Evolutionary conservation across 106 monocot genomes (phyloP).

Genomic region (Chionographis japonica): DNA sequence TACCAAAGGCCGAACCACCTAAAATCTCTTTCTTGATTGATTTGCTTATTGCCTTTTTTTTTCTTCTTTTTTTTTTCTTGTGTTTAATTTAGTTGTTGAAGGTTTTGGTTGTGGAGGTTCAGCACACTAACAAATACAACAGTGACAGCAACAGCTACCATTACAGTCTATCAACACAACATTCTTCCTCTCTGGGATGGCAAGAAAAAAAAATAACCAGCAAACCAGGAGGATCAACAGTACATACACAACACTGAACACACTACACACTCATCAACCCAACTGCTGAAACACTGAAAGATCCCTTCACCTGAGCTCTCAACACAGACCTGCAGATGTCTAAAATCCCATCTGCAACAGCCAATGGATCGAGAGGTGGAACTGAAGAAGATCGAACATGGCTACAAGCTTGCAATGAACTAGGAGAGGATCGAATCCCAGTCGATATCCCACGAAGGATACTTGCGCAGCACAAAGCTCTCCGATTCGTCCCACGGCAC

Average conservation of each 20-base stretch:
- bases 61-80: no score
- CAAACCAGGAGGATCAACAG: constrained; percentile 4
- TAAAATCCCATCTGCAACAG: constrained; percentile 35
- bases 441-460: constrained; percentile 50
- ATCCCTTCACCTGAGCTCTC: not conserved
- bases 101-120: no score
- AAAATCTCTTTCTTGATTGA: no score
- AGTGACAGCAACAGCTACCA: not conserved
- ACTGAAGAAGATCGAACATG: not conserved
- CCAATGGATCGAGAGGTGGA: constrained; percentile 3
- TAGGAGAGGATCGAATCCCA: constrained; percentile 46
- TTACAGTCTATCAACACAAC: not conserved
- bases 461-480: constrained; percentile 33
- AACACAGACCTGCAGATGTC: constrained; percentile 23
- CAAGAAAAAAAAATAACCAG: constrained; percentile 14
- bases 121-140: not conserved
- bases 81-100: no score
- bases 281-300: not conserved
- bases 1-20: no score
- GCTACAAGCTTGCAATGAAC: not conserved
- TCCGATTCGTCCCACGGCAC: constrained; percentile 35
- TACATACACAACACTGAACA: not conserved
- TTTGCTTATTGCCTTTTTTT: no score
- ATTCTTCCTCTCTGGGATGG: not conserved
- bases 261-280: not conserved